A percentile compares a stretch with the other conserved stretches of the same genome.
Evolutionary conservation across 495 filamentous ascomycete species (phyloP).

Genomic region (Elasticomyces elasticus): DNA sequence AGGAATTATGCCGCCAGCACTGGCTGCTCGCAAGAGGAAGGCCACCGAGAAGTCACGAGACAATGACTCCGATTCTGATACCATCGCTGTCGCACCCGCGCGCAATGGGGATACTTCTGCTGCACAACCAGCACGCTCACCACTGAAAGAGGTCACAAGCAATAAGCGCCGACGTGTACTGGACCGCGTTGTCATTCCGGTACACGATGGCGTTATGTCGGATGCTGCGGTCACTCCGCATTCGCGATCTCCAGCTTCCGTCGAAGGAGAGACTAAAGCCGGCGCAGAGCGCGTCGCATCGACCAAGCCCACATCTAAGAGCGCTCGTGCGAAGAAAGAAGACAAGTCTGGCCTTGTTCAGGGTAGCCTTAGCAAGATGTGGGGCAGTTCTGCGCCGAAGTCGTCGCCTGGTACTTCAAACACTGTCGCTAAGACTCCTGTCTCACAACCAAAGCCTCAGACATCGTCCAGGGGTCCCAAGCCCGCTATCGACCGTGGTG

Average conservation of each 20-base stretch:
- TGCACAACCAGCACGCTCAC: background rate
- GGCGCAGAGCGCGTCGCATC: background rate
- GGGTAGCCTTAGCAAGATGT: background rate
- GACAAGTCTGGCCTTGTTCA: background rate
- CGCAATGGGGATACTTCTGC: background rate
- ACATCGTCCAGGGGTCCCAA: background rate
- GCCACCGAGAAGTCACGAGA: background rate
- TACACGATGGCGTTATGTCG: background rate
- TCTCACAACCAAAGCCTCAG: background rate
- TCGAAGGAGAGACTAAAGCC: background rate
- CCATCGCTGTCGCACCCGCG: background rate
- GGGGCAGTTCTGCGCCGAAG: background rate
- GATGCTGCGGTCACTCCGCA: background rate
- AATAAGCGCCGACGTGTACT: constrained; percentile 1
- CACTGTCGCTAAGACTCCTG: background rate
- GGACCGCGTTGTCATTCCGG: background rate
- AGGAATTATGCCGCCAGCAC: background rate
- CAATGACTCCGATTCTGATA: background rate
- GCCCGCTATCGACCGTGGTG: background rate
- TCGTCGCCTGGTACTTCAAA: background rate
- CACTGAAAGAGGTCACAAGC: background rate
- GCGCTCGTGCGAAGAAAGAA: background rate
- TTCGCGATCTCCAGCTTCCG: background rate
- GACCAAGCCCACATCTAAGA: background rate
- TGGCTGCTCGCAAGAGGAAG: background rate